Conservation (phyloP, 257 asterid species). For the Rauvolfia tetraphylla region DNA sequence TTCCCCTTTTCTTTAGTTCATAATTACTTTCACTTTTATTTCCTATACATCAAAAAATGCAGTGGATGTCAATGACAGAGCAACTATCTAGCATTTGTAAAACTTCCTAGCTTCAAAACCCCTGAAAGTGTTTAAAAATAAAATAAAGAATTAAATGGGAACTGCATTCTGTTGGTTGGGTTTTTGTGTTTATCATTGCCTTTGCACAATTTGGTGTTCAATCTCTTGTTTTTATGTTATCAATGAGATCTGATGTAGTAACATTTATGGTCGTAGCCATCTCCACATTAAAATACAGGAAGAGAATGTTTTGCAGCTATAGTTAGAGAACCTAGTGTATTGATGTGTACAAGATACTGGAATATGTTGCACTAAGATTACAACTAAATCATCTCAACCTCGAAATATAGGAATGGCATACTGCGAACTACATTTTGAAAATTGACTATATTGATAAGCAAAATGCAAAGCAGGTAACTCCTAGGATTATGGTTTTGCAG, state of each 20-base stretch:
- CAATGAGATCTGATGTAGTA: not conserved
- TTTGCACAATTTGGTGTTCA: not conserved
- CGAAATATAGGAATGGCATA: not conserved
- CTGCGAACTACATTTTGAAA: not conserved
- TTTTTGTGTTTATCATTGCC: not conserved
- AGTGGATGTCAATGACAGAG: not conserved
- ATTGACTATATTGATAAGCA: not conserved
- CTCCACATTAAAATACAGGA: not conserved
- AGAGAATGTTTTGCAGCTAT: not conserved
- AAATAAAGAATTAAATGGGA: not conserved
- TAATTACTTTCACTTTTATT: not conserved
- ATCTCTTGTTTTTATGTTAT: not conserved
- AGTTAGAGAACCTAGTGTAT: not conserved
- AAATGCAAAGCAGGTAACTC: not conserved
- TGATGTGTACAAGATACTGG: not conserved
- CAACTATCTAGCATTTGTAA: not conserved
- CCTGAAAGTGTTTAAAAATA: not conserved
- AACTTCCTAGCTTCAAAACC: not conserved
- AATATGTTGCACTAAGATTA: not conserved
- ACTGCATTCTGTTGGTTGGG: not conserved
- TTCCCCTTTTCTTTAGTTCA: not conserved
- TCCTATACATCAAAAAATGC: not conserved
- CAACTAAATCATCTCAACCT: not conserved
- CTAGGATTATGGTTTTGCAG: not conserved
- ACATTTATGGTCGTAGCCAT: no score